A percentile compares a stretch with the other conserved stretches of the same genome.
These are phyloP conservation scores for Penstemon newberryi DNA, from an alignment of 257 asterid genomes.

Conservation along the genomic window DNA sequence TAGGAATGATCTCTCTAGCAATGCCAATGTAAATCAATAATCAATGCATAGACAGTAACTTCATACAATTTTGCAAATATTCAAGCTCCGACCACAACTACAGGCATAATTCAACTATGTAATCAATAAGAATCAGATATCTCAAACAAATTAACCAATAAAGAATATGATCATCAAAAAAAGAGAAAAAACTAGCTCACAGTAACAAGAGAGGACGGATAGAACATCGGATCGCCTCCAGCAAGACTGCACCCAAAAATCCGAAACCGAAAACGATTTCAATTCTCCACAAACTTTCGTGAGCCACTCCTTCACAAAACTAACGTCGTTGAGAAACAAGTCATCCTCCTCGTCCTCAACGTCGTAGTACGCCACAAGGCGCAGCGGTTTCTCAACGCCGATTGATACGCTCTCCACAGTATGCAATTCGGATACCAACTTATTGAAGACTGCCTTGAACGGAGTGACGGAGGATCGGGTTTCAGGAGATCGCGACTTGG, in stretches of 20 bases:
- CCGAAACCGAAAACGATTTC: constrained; percentile 55
- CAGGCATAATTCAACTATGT: no score
- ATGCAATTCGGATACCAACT: constrained; percentile 42
- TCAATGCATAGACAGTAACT: no score
- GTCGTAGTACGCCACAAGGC: constrained; percentile 48
- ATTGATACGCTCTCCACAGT: constrained; percentile 49
- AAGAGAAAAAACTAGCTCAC: constrained; percentile 40
- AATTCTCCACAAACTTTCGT: constrained; percentile 44
- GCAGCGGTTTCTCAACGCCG: constrained; percentile 70
- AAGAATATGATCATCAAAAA: not conserved
- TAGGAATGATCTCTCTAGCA: not conserved
- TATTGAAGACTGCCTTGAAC: constrained; percentile 52
- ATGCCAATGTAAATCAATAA: not conserved
- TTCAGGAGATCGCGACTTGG: constrained; percentile 56
- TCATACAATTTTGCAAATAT: not conserved
- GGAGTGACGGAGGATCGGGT: constrained; percentile 58
- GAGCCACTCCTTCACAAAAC: constrained; percentile 56
- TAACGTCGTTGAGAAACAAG: constrained; percentile 55
- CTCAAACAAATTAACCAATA: no score
- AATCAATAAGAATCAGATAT: no score
- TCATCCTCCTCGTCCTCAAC: constrained; percentile 65
- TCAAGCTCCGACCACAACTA: not conserved
- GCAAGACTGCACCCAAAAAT: constrained; percentile 82
- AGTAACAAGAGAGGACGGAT: constrained; percentile 49
- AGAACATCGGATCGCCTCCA: constrained; percentile 65